Percentiles rank a stretch among this genome's conserved stretches.
These are phyloP conservation scores for Trametes gibbosa DNA, from an alignment of 768 basidiomycete species.

Conservation along the genomic window DNA sequence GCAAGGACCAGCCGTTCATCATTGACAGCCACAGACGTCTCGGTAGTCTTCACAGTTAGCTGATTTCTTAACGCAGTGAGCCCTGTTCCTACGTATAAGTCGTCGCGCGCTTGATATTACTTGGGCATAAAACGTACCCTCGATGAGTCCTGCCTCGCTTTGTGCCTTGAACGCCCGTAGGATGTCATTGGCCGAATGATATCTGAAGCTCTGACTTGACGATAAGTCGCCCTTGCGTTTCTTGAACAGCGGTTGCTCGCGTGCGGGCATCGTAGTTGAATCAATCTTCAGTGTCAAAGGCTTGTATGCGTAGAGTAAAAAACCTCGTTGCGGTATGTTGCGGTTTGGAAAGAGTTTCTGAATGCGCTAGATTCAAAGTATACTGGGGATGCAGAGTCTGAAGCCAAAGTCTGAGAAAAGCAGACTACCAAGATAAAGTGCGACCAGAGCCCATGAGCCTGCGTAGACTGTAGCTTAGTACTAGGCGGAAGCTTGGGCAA, in stretches of 20 bases:
- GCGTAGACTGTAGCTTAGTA: too few species aligned
- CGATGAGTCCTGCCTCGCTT: slow-evolving; percentile 17
- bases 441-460: too few species aligned
- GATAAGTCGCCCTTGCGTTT: slow-evolving; percentile 11
- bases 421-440: too few species aligned
- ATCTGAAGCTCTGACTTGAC: slow-evolving; percentile 7
- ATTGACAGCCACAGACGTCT: slow-evolving; percentile 45
- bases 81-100: slow-evolving; percentile 26
- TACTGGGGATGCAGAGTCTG: too few species aligned
- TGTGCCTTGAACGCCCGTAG: slow-evolving; percentile 12
- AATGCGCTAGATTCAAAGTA: too few species aligned
- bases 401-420: too few species aligned
- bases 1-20: slow-evolving; percentile 61
- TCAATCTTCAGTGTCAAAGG: background rate
- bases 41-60: slow-evolving; percentile 49
- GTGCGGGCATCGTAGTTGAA: background rate
- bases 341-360: too few species aligned
- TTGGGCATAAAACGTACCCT: slow-evolving; percentile 4
- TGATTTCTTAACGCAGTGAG: slow-evolving; percentile 62
- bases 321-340: background rate
- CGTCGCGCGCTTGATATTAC: background rate
- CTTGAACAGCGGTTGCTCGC: slow-evolving; percentile 3
- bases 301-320: background rate
- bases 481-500: background rate
- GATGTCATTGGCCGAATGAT: slow-evolving; percentile 14